These are phyloP conservation scores for Fragaria ananassa DNA, from an alignment of 306 rosid genomes.

Conservation along the genomic window DNA sequence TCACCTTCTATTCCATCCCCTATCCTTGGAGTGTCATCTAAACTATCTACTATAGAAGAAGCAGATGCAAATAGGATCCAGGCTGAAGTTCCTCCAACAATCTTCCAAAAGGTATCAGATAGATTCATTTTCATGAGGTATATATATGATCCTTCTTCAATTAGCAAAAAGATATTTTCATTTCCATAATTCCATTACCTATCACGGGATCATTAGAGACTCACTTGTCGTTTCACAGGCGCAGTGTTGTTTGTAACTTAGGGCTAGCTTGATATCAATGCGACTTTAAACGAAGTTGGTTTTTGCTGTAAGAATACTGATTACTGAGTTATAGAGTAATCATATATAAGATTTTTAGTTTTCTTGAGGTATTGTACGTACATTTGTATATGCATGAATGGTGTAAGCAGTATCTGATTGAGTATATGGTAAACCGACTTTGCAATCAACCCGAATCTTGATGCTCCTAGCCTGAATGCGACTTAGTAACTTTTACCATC, in stretches of 20 bases:
- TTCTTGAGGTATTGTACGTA: not conserved
- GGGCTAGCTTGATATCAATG: not conserved
- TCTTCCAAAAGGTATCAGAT: conserved; percentile 22
- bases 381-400: too few species aligned
- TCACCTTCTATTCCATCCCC: conserved; percentile 33
- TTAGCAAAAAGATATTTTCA: not conserved
- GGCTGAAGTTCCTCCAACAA: conserved; percentile 13
- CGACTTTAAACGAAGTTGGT: not conserved
- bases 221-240: not conserved
- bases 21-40: conserved; percentile 23
- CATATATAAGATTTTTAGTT: too few species aligned
- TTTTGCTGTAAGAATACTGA: not conserved
- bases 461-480: not conserved
- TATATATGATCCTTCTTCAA: not conserved
- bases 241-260: not conserved
- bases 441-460: too few species aligned
- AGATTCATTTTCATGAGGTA: not conserved
- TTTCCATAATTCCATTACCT: not conserved
- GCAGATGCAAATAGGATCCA: conserved; percentile 10
- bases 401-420: not conserved
- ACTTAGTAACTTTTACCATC: not conserved
- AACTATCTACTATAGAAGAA: conserved; percentile 22
- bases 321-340: too few species aligned
- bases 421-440: not conserved
- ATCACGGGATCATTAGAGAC: not conserved